phyloP scores from a whole-genome alignment of 352 stramenopile genomes.

The Bremia lactucae region DNA sequence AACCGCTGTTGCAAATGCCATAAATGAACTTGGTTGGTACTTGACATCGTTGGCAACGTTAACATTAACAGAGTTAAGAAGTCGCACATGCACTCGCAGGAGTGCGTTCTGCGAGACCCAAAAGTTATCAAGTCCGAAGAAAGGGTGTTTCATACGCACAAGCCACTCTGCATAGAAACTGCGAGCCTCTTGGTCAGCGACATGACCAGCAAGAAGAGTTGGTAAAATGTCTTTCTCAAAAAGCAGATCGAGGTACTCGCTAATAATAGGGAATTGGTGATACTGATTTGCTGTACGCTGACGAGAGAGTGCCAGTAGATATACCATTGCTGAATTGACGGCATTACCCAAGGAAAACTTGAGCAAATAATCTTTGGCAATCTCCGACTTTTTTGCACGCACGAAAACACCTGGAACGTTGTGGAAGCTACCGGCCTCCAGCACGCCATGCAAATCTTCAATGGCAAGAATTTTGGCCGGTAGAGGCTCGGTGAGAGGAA shows the following conservation, averaged over 20 bases:
- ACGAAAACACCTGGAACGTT: constrained; percentile 44
- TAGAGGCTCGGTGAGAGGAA: constrained; percentile 52
- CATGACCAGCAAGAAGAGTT: constrained; percentile 23
- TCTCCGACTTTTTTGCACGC: constrained; percentile 21
- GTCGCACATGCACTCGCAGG: constrained; percentile 31
- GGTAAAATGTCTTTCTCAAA: constrained; percentile 72
- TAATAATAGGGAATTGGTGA: constrained; percentile 20
- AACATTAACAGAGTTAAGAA: constrained; percentile 24
- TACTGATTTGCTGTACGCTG: constrained; percentile 6
- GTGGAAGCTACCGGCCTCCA: constrained; percentile 21
- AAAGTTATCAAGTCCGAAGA: constrained; percentile 88
- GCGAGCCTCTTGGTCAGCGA: constrained; percentile 25
- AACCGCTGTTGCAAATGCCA: constrained; percentile 45
- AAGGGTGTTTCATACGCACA: constrained; percentile 50
- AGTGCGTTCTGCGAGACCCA: constrained; percentile 89
- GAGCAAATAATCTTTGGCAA: constrained; percentile 75
- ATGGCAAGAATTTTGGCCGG: constrained; percentile 62
- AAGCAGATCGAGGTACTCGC: constrained; percentile 72
- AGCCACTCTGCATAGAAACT: constrained; percentile 81
- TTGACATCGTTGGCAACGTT: constrained; percentile 16
- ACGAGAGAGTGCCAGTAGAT: constrained; percentile 51
- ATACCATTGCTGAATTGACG: constrained; percentile 87
- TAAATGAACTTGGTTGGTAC: constrained; percentile 26
- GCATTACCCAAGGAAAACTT: constrained; percentile 90
- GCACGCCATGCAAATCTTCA: constrained; percentile 39